These are phyloP conservation scores for Solanum habrochaites DNA, from an alignment of 257 asterid species.

Conservation along the genomic window DNA sequence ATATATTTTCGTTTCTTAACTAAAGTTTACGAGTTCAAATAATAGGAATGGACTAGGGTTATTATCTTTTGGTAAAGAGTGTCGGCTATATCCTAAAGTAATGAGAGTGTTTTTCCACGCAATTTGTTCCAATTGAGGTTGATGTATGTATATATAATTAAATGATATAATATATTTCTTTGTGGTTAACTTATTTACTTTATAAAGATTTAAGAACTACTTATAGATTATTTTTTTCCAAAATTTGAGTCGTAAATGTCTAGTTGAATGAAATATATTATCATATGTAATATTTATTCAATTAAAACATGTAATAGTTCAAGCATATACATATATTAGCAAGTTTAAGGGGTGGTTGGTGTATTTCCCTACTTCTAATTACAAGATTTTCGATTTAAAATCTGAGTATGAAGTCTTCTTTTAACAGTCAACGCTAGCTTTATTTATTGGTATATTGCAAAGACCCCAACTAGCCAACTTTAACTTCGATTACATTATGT, in stretches of 20 bases:
- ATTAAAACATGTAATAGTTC: background rate
- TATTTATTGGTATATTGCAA: background rate
- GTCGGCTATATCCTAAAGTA: background rate
- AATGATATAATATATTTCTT: background rate
- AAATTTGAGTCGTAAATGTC: background rate
- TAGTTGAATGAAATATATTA: background rate
- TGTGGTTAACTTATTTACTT: background rate
- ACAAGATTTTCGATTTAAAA: background rate
- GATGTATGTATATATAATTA: background rate
- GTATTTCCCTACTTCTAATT: background rate
- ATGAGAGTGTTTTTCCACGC: background rate
- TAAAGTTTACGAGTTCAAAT: background rate
- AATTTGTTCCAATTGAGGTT: background rate
- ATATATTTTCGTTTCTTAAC: background rate
- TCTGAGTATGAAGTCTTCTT: accelerated
- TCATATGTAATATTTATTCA: background rate
- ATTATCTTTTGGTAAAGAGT: background rate
- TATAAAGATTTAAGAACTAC: background rate
- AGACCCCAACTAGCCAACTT: background rate
- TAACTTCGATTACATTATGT: background rate
- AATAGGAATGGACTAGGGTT: background rate
- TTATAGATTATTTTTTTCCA: background rate
- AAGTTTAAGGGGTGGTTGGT: background rate
- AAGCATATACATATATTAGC: background rate
- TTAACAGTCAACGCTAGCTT: background rate